phyloP scores from a whole-genome alignment of 2,329 filamentous ascomycete genomes.

The Beauveria brongniartii region DNA sequence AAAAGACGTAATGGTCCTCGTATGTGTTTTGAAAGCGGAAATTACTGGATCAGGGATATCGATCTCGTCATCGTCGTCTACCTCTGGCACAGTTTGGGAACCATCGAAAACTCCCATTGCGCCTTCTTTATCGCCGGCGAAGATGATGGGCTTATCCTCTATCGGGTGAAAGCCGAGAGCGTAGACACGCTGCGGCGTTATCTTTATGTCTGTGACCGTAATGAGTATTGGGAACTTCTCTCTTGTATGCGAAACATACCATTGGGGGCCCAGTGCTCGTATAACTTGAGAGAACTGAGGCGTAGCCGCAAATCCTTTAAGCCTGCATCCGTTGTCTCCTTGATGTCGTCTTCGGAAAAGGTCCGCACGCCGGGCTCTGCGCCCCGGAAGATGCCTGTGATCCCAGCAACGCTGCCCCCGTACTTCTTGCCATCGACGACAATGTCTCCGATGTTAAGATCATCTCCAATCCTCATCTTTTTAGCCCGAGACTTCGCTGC shows the following conservation, averaged over 20 bases:
- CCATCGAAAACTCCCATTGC: slow-evolving; percentile 87
- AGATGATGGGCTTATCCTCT: slow-evolving; percentile 75
- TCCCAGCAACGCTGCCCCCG: slow-evolving; percentile 58
- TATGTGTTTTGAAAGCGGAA: slow-evolving; percentile 82
- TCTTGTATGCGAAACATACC: slow-evolving; percentile 37
- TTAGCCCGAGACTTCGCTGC: slow-evolving; percentile 46
- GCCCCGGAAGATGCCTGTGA: slow-evolving; percentile 50
- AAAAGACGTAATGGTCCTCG: slow-evolving; percentile 79
- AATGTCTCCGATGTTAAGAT: slow-evolving; percentile 67
- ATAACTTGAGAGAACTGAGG: slow-evolving; percentile 71
- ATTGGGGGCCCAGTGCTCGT: slow-evolving; percentile 76
- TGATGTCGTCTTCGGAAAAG: slow-evolving; percentile 76
- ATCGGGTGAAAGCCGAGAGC: slow-evolving; percentile 83
- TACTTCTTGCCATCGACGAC: slow-evolving; percentile 73
- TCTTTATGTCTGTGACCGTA: slow-evolving; percentile 63
- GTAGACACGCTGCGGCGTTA: slow-evolving; percentile 82
- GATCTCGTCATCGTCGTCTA: slow-evolving; percentile 58
- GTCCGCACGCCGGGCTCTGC: slow-evolving; percentile 77
- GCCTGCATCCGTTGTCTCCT: slow-evolving; percentile 68
- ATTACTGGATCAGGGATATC: slow-evolving; percentile 67
- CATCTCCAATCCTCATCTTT: slow-evolving; percentile 41
- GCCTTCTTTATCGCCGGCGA: slow-evolving; percentile 91
- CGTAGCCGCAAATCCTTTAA: slow-evolving; percentile 64
- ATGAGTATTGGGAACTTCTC: neutral
- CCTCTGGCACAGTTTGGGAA: slow-evolving; percentile 56